These are phyloP conservation scores for Aureobasidium leucospermi DNA, from an alignment of 2,329 filamentous ascomycete genomes.

Conservation along the genomic window DNA sequence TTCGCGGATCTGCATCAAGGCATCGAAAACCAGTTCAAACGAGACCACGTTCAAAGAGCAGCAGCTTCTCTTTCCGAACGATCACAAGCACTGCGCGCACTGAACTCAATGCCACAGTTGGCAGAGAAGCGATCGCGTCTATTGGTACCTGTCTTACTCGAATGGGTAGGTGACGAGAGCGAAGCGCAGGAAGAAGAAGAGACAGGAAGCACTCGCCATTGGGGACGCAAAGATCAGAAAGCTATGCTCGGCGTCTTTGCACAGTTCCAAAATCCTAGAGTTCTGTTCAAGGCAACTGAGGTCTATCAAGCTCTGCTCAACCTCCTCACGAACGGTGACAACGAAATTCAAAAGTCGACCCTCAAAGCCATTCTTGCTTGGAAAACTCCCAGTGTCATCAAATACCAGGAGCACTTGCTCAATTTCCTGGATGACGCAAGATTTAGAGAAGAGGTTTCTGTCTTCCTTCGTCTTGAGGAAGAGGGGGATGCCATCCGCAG, in stretches of 20 bases:
- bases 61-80: constrained; percentile 53
- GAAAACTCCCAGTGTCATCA: constrained; percentile 69
- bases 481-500: constrained; percentile 57
- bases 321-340: constrained; percentile 79
- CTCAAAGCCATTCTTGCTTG: constrained; percentile 81
- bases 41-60: constrained; percentile 51
- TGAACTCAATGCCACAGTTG: constrained; percentile 64
- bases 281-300: constrained; percentile 68
- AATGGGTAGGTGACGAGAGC: constrained; percentile 52
- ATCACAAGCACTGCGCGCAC: constrained; percentile 69
- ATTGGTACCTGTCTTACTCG: constrained; percentile 77
- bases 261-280: constrained; percentile 78
- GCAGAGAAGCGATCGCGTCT: constrained; percentile 81
- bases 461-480: constrained; percentile 66
- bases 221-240: constrained; percentile 76
- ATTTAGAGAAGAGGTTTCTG: constrained; percentile 88
- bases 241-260: constrained; percentile 73
- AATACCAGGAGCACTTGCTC: constrained; percentile 78
- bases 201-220: constrained; percentile 30
- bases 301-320: constrained; percentile 69
- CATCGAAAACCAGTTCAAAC: constrained; percentile 58
- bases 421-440: constrained; percentile 83
- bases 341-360: constrained; percentile 77
- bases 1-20: constrained; percentile 43
- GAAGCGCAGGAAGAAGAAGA: constrained; percentile 11